Base-by-base conservation (phyloP, 192 early-diverging fungal genomes). In the Backusella luteola region DNA sequence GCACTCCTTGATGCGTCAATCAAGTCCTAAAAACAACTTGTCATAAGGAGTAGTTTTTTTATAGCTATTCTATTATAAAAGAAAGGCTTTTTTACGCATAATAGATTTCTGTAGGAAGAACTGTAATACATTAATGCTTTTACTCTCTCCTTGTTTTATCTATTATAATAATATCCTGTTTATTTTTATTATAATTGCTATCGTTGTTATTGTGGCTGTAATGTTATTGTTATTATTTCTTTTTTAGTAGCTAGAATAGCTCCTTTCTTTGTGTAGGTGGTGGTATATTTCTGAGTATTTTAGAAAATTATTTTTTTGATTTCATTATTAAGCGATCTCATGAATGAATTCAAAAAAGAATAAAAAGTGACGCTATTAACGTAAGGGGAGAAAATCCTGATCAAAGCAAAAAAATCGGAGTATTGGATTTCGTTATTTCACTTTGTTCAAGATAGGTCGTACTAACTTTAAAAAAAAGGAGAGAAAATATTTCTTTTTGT, bases 381-480 rank as follows among this genome's bases (percentile, higher is more conserved):
- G 23, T 63, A 63, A 63, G 23, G 56, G 56, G 56, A 26, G 4
- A 49, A 49, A 49, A 49, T 63, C 56, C 56, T 63, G 56, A 63
- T 63, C 21, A 63, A 63, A 63, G 56, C 32, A 59, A 63, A 56
- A 23, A 63, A 6, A 63, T 63, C 56, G 56, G 56, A 63, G 56
- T 29, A 26, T 63, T 29, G 21, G 12, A 23, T 63, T 29, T 29
- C 56, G 21, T 63, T 23, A 23, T 63, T 12, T 63, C 56, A 29
- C 8, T 63, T 29, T 63, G 23, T 59, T 26, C 23, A 21, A 59
- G 21, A 29, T 9, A 59, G 23, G 56, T 59, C 23, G 23, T 59
- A 59, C 56, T 59, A 59, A 29, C 21, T 59, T 63, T 63, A 63
- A 63, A 63, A 63, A 32, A 63, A 63, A 63, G 56, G 56, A 63